Base-by-base conservation (phyloP, 2,329 filamentous ascomycete species). In the Plectosphaerella sp. region DNA sequence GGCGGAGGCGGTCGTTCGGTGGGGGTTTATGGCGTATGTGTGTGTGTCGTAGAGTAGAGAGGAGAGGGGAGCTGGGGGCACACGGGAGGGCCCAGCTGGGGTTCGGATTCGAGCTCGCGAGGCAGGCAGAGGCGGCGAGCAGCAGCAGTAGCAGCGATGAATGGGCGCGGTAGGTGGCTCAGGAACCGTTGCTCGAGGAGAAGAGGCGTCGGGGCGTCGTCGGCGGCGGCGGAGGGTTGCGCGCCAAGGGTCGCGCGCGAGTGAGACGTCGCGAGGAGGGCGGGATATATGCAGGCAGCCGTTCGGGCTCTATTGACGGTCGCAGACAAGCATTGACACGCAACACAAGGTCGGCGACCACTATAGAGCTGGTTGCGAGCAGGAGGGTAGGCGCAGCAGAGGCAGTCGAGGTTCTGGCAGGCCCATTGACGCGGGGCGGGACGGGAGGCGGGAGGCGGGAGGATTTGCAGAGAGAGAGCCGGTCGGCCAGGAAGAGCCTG, bases 281-380 rank as follows among this genome's bases (percentile, higher is more conserved):
- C 33, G 41, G 45, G 48, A 41, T 36, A 39, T 54, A 52, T 56
- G 55, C 55, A 54, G 52, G 48, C 52, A 56, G 49, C 55, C 55
- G 55, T 46, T 36, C 42, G 51, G 35, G 48, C 37, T 54, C 54
- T 52, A 45, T 51, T 54, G 49, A 49, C 47, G 54, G 52, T 49
- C 16, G 42, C n/a, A 45, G 41, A 50, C 49, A 52, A 49, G 52
- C 49, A 56, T 52, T 49, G 50, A 53, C 49, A 52, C 45, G 42
- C 51, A 45, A 48, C 51, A 50, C 47, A 45, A 46, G 48, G 52
- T 52, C 48, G 55, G 42, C 36, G 49, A 51, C 49, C 53, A 52
- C n/a, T 47, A 43, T 51, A 12, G 41, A 43, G 16, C 16, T 43
- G 41, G 41, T 43, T 12, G 10, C 16, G 41, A 43, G 41, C 10